Evolutionary conservation across 306 rosid genomes (phyloP), one percentile per base, ranked within the genome.

Genomic region (Vicia villosa): DNA sequence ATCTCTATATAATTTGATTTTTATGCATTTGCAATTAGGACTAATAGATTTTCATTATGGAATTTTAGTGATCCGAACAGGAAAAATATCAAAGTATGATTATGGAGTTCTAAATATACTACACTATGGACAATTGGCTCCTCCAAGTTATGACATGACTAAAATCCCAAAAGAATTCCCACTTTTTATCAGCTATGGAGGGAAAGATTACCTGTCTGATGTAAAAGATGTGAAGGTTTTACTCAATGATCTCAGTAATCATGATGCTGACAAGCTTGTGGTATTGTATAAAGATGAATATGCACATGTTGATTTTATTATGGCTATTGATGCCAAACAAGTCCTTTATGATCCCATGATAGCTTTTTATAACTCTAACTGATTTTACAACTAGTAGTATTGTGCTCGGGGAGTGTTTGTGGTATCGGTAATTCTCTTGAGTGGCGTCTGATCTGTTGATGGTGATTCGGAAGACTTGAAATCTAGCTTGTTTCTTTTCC

Each of bases 241-340:
- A 77, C 83, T 90, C 15, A 63, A 58, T 26, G 5, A 67, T 66
- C 89, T 90, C 30, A 72, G 41, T 37, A 74, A 77, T 70, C 94
- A 90, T 52, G 78, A 79, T 11, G 24, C 26, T 26, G 71, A 77
- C 45, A 90, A 84, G 68, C 82, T 88, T 22, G 84, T 73, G 2
- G 78, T 69, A 16, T 71, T 65, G 50, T 84, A 52, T 47, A 28
- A 11, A 8, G 70, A 79, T 66, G 83, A 84, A 10, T 87, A 90
- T 79, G 94, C 87, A 71, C 96, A 90, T 77, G 11, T 56, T 42
- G 96, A 87, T 83, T 90, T 75, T 70, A 66, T 87, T 63, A 38
- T 84, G 76, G 86, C 64, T 5, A 74, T n/a, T 20, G 84, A 79
- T 73, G 96, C 86, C 28, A 80, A 81, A 5, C 68, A 84, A 77